Conservation (phyloP, 228 moss, liverwort and hornwort genomes). For the Sphagnum fallax region DNA sequence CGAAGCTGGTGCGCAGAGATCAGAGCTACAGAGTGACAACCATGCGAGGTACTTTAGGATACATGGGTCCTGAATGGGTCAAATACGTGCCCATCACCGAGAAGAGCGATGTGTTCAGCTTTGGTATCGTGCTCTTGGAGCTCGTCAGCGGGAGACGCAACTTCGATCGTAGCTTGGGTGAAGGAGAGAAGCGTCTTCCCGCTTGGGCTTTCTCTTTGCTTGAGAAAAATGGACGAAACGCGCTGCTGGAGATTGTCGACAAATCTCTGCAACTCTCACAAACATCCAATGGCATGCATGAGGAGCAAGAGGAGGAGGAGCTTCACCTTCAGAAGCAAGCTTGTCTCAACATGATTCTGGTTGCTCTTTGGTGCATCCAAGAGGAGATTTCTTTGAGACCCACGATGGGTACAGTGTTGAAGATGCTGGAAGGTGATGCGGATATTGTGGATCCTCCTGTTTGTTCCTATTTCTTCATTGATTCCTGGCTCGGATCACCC, state of each 20-base stretch:
- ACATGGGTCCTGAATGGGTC: conserved; percentile 20
- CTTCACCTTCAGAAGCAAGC: no score
- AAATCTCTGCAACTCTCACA: not conserved
- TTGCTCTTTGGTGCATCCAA: conserved; percentile 3
- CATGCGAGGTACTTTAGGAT: conserved; percentile 33
- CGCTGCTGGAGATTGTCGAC: not conserved
- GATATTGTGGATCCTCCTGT: not conserved
- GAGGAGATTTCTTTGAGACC: not conserved
- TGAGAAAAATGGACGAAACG: not conserved
- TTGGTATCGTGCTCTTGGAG: conserved; percentile 1
- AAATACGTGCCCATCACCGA: conserved; percentile 1
- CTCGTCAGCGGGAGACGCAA: not conserved
- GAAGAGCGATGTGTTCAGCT: not conserved
- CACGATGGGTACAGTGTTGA: not conserved
- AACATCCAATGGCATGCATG: no score
- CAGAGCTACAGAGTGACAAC: conserved; percentile 12
- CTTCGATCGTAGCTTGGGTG: not conserved
- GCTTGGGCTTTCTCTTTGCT: conserved; percentile 1
- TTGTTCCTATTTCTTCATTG: not conserved
- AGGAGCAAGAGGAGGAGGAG: no score
- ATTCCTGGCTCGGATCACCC: no score
- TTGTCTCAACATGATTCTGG: not conserved
- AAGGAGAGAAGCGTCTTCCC: not conserved
- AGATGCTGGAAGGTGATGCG: not conserved
- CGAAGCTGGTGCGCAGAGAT: conserved; percentile 11